Conservation (phyloP, 2,329 filamentous ascomycete genomes). For the Fusarium palustre region DNA sequence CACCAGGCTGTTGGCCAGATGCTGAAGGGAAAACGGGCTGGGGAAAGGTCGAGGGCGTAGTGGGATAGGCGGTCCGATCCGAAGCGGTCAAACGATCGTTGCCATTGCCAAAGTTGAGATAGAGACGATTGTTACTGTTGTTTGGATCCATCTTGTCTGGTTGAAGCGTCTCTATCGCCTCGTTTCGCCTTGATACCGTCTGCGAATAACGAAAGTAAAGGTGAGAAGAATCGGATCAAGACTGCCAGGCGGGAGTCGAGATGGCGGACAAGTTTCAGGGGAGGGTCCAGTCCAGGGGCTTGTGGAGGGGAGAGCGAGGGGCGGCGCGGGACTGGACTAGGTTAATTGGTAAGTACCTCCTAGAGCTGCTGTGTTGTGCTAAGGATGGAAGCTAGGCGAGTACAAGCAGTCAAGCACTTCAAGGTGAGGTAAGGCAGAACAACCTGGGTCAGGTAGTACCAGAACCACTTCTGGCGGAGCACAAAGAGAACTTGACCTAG, state of each 20-base stretch:
- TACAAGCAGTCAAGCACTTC: not conserved
- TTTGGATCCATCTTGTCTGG: conserved; percentile 62
- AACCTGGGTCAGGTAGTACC: conserved; percentile 18
- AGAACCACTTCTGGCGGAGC: conserved; percentile 35
- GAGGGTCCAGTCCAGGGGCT: conserved; percentile 44
- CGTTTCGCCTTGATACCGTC: conserved; percentile 33
- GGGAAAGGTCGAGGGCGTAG: conserved; percentile 95
- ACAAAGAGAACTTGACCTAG: conserved; percentile 7
- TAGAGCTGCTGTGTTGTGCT: conserved; percentile 10
- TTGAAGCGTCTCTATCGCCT: conserved; percentile 23
- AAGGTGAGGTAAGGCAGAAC: conserved; percentile 5
- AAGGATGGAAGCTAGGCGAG: conserved; percentile 3
- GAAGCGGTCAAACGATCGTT: conserved; percentile 71
- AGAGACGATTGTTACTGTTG: conserved; percentile 73
- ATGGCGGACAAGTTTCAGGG: conserved; percentile 47
- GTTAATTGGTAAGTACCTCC: conserved; percentile 6
- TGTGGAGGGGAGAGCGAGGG: conserved; percentile 41
- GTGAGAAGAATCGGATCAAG: conserved; percentile 31
- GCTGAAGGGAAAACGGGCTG: conserved; percentile 77
- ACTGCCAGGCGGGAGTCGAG: conserved; percentile 38
- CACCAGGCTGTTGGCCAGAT: conserved; percentile 40
- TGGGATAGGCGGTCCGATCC: conserved; percentile 80
- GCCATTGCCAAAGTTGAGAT: conserved; percentile 75
- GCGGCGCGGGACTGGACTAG: conserved; percentile 27
- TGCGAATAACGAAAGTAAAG: conserved; percentile 18